These are phyloP conservation scores for Peronospora farinosa DNA, from an alignment of 352 stramenopile species.

Conservation along the genomic window DNA sequence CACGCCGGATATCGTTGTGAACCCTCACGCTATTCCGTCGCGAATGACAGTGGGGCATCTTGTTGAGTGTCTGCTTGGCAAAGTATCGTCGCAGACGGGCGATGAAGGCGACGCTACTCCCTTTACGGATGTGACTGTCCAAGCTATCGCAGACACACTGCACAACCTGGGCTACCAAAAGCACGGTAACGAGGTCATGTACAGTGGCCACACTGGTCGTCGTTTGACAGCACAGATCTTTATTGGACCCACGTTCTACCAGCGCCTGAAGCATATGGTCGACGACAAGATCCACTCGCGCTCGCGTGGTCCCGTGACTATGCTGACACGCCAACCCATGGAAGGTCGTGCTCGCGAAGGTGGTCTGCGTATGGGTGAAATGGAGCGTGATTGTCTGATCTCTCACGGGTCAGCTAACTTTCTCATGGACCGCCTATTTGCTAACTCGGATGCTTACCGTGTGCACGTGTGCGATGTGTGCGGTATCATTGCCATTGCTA, in stretches of 20 bases:
- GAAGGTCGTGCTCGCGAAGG: conserved; percentile 97
- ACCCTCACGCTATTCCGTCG: conserved; percentile 99
- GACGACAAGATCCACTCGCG: conserved; percentile 99
- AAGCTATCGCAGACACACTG: conserved; percentile 93
- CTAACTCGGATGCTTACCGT: conserved; percentile 98
- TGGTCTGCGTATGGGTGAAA: conserved; percentile 99
- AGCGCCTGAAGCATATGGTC: conserved; percentile 99
- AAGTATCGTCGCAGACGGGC: conserved; percentile 95
- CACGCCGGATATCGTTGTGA: conserved; percentile 99
- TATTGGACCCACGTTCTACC: conserved; percentile 99
- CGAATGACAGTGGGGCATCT: conserved; percentile 99
- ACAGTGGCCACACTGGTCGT: conserved; percentile 98
- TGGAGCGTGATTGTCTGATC: conserved; percentile 99
- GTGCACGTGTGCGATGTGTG: conserved; percentile 99
- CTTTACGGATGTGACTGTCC: conserved; percentile 98
- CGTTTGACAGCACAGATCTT: conserved; percentile 96
- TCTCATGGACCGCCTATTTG: conserved; percentile 98
- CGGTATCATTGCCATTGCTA: conserved; percentile 98
- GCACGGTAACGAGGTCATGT: conserved; percentile 98
- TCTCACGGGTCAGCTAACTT: conserved; percentile 99
- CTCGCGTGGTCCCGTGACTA: conserved; percentile 90
- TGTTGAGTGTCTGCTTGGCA: conserved; percentile 99
- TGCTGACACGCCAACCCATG: conserved; percentile 98
- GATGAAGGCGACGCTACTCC: conserved; percentile 97
- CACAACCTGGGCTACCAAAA: conserved; percentile 97